Conservation (phyloP, 2,329 filamentous ascomycete genomes). For the Bipolaris victoriae region DNA sequence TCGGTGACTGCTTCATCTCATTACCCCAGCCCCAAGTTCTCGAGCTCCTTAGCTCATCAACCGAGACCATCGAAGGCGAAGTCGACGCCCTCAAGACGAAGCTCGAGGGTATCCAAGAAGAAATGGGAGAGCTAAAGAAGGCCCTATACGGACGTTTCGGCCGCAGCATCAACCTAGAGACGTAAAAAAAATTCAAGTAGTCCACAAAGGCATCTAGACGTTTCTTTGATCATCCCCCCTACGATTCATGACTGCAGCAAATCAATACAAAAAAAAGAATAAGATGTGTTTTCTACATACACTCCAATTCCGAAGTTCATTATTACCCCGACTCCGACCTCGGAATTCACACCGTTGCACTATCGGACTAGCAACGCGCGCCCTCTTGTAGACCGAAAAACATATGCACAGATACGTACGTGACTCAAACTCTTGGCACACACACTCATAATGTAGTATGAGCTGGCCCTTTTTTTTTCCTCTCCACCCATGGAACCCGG, state of each 20-base stretch:
- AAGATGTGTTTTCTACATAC: too few relatives aligned
- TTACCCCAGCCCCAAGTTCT: slow-evolving; percentile 84
- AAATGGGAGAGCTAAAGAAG: slow-evolving; percentile 90
- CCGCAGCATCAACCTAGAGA: slow-evolving; percentile 95
- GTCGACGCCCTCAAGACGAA: slow-evolving; percentile 78
- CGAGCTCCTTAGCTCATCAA: slow-evolving; percentile 76
- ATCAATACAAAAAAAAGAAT: too few relatives aligned
- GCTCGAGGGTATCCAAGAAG: slow-evolving; percentile 74
- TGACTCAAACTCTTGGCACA: too few relatives aligned
- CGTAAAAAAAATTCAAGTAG: slow-evolving; percentile 52
- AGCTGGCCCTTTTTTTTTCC: too few relatives aligned
- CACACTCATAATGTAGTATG: too few relatives aligned
- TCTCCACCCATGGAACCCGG: too few relatives aligned
- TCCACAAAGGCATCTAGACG: background rate
- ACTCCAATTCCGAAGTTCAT: too few relatives aligned
- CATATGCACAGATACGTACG: too few relatives aligned
- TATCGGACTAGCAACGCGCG: too few relatives aligned
- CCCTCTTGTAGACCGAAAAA: too few relatives aligned
- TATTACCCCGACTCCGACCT: too few relatives aligned
- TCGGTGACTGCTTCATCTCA: slow-evolving; percentile 94
- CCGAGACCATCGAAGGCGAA: slow-evolving; percentile 76
- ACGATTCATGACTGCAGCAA: background rate
- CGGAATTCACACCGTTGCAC: too few relatives aligned
- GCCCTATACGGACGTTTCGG: slow-evolving; percentile 94
- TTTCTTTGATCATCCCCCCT: background rate